A percentile compares a stretch with the other conserved stretches of the same genome.
These are phyloP conservation scores for Phoenix dactylifera DNA, from an alignment of 176 grass and related monocot genomes.

Conservation along the genomic window DNA sequence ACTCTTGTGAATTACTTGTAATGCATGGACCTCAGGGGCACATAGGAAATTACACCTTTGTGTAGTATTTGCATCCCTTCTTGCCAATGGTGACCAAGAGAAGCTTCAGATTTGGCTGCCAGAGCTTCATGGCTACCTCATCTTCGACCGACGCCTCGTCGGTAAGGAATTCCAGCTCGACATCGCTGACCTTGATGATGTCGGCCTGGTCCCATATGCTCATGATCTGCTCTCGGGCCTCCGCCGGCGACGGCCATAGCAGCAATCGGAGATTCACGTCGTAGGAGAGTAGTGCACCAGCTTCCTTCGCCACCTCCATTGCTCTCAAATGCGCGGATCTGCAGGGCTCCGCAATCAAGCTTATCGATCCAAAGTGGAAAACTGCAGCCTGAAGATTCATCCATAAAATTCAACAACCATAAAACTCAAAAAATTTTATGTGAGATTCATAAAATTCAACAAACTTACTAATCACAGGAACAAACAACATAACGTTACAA, in stretches of 20 bases:
- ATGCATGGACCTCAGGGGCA: background rate
- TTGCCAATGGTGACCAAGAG: conserved; percentile 78
- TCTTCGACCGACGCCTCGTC: conserved; percentile 58
- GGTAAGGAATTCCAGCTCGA: conserved; percentile 87
- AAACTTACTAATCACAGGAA: too few species aligned
- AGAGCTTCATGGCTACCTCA: conserved; percentile 69
- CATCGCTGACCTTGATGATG: conserved; percentile 90
- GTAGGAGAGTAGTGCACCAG: conserved; percentile 80
- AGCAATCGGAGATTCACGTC: conserved; percentile 77
- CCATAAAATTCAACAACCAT: too few species aligned
- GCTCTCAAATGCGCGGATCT: conserved; percentile 66
- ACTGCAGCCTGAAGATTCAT: conserved; percentile 43
- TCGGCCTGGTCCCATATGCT: conserved; percentile 96
- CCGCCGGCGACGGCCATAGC: conserved; percentile 72
- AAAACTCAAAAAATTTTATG: too few species aligned
- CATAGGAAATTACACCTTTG: conserved; percentile 39
- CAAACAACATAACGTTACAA: too few species aligned
- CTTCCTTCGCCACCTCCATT: conserved; percentile 73
- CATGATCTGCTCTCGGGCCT: conserved; percentile 72
- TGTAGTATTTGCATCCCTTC: conserved; percentile 89
- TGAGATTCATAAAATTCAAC: too few species aligned
- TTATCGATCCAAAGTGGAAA: conserved; percentile 96
- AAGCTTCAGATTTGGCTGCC: conserved; percentile 71
- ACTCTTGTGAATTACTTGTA: background rate
- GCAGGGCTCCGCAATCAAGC: conserved; percentile 86